Base-by-base conservation (phyloP, 768 basidiomycete species). In the Lactarius trivialis region DNA sequence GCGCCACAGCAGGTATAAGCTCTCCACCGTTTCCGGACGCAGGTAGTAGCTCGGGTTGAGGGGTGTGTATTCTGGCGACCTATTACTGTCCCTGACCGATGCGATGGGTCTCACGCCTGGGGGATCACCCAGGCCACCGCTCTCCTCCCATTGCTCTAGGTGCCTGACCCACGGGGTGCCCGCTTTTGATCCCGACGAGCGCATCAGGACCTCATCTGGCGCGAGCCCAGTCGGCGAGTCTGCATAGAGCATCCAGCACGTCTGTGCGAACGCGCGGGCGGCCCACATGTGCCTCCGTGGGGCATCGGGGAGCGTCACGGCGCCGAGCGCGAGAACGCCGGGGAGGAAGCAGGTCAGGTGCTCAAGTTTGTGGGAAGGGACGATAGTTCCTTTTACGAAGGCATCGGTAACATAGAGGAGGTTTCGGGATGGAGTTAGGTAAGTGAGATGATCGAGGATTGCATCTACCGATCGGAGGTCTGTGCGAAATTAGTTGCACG, bases 321-420 rank as follows among this genome's bases (percentile, higher is more conserved):
- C 86, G 30, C 90, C 89, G 4, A 92, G 77, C 4, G 90, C 87
- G 55, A 92, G 77, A 14, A 90, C 72, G 24, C 87, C 90, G 0
- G 89, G 89, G 52, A 89, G 78, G 75, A 91, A 92, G 73, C 89
- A 91, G 11, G 89, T 84, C 43, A 92, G 75, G 68, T 92, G 89
- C 64, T 91, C 89, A 57, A 91, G 85, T n/a, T 70, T 71, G 66
- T 86, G 83, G 14, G 79, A 33, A 70, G 70, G 65, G 12, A 0
- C 1, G 6, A 64, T 19, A 0, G 3, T 24, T n/a, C 58, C 49
- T 0, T 17, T 5, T 17, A 70, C 56, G 6, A 33, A 17, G 48
- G 75, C 74, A 70, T 88, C 88, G 4, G 88, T 90, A 12, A 88
- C 87, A 63, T 91, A 91, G 51, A 91, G 79, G 3, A 92, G 78